Evolutionary conservation across 179 eudicot species (phyloP).

Genomic region (Monotropa hypopitys): DNA sequence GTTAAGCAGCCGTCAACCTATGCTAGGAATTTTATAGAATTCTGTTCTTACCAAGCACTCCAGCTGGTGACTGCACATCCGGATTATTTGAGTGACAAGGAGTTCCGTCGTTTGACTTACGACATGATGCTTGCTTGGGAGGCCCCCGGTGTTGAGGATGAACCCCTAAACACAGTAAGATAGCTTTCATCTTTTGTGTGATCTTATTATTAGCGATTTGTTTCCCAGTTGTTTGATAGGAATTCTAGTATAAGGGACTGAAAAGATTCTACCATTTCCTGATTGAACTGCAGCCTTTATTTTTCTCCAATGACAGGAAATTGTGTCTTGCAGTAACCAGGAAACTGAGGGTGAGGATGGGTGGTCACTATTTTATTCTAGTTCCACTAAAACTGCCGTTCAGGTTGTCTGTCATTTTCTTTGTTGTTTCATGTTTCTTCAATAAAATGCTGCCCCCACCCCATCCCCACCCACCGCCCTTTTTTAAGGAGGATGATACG

Average conservation of each 20-base stretch:
- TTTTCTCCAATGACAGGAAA: conserved; percentile 27
- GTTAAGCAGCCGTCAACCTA: conserved; percentile 27
- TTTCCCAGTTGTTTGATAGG: background rate
- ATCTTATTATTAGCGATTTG: conserved; percentile 10
- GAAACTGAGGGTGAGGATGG: conserved; percentile 58
- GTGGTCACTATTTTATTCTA: conserved; percentile 64
- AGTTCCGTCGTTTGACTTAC: conserved; percentile 47
- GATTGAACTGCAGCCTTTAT: background rate
- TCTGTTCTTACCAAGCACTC: conserved; percentile 53
- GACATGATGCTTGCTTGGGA: conserved; percentile 92
- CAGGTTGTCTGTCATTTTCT: conserved; percentile 36
- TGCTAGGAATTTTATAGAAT: conserved; percentile 59
- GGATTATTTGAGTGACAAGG: conserved; percentile 52
- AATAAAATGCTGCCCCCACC: background rate
- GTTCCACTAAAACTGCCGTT: conserved; percentile 58
- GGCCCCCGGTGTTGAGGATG: conserved; percentile 28
- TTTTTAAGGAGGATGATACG: background rate
- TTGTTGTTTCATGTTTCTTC: background rate
- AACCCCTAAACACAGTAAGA: conserved; percentile 27
- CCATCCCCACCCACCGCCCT: too few relatives aligned
- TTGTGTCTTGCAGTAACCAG: conserved; percentile 24
- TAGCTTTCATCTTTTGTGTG: background rate
- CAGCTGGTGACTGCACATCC: conserved; percentile 26
- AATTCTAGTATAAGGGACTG: background rate
- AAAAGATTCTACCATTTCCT: background rate